phyloP scores from a whole-genome alignment of 2,329 filamentous ascomycete species.

The Penicillium hesseltinei region DNA sequence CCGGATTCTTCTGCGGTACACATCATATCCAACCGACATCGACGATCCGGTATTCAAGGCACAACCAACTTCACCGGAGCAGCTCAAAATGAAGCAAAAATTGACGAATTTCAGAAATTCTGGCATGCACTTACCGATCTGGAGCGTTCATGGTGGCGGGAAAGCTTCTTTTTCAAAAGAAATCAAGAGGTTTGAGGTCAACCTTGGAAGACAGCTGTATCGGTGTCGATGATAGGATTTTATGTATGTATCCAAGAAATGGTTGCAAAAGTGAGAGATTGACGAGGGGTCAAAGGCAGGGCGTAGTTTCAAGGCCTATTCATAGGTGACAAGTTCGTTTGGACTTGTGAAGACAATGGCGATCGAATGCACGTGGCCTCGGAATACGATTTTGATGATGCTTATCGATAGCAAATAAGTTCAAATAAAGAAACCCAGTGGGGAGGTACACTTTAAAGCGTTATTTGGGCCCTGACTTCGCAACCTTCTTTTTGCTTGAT shows the following conservation, averaged over 20 bases:
- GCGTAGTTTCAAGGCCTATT: not conserved
- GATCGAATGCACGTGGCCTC: not conserved
- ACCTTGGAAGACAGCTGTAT: not conserved
- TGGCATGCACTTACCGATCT: slow-evolving; percentile 39
- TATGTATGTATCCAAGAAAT: not conserved
- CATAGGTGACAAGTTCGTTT: not conserved
- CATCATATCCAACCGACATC: not conserved
- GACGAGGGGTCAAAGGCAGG: not conserved
- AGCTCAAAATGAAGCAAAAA: not conserved
- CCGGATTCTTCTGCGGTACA: not conserved
- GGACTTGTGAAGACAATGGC: not conserved
- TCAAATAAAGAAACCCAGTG: not conserved
- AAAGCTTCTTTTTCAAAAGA: not conserved
- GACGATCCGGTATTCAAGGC: not conserved
- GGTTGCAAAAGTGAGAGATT: not conserved
- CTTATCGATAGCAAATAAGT: not conserved
- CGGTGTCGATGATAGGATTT: not conserved
- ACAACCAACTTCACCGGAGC: not conserved
- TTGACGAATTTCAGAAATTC: not conserved
- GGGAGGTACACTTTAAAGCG: not conserved
- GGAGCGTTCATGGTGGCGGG: slow-evolving; percentile 49
- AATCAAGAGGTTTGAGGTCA: not conserved
- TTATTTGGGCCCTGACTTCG: not conserved
- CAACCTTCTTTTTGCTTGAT: not conserved
- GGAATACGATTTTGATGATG: not conserved